Conservation (phyloP, 2,329 filamentous ascomycete genomes). For the Penicillium digitatum region DNA sequence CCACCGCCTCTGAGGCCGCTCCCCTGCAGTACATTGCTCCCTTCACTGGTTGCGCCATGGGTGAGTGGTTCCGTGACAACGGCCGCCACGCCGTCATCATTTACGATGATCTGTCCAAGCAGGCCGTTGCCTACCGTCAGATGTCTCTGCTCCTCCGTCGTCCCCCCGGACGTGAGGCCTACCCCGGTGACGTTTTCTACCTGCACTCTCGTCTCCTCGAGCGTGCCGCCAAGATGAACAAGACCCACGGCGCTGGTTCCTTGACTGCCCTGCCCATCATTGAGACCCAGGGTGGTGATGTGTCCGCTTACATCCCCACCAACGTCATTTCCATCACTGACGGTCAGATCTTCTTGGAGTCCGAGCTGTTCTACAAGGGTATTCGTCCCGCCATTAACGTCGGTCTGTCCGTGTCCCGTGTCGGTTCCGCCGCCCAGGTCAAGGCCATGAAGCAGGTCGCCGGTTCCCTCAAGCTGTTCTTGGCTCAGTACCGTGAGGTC, state of each 20-base stretch:
- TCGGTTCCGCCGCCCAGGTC: conserved; percentile 98
- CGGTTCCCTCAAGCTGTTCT: conserved; percentile 99
- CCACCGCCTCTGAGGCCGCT: conserved; percentile 94
- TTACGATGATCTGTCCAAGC: conserved; percentile 95
- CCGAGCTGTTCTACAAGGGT: conserved; percentile 99
- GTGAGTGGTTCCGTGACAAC: conserved; percentile 74
- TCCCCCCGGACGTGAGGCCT: conserved; percentile 97
- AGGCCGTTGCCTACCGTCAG: conserved; percentile 96
- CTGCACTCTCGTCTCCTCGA: conserved; percentile 98
- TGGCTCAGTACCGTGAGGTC: conserved; percentile 99
- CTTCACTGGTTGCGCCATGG: conserved; percentile 71
- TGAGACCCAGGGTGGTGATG: conserved; percentile 99
- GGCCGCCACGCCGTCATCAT: conserved; percentile 87
- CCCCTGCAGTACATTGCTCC: conserved; percentile 91
- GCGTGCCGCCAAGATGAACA: conserved; percentile 98
- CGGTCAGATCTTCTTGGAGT: conserved; percentile 99
- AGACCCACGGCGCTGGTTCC: conserved; percentile 90
- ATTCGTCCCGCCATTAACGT: conserved; percentile 99
- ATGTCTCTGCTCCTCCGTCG: conserved; percentile 98
- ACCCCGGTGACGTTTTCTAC: conserved; percentile 99
- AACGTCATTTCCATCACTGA: conserved; percentile 99
- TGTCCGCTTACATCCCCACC: conserved; percentile 99
- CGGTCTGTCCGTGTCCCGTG: conserved; percentile 99
- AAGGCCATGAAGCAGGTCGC: conserved; percentile 99
- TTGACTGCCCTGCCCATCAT: conserved; percentile 96